Conservation (phyloP, 805 yeast genomes). For the Cyberlindnera maritima region DNA sequence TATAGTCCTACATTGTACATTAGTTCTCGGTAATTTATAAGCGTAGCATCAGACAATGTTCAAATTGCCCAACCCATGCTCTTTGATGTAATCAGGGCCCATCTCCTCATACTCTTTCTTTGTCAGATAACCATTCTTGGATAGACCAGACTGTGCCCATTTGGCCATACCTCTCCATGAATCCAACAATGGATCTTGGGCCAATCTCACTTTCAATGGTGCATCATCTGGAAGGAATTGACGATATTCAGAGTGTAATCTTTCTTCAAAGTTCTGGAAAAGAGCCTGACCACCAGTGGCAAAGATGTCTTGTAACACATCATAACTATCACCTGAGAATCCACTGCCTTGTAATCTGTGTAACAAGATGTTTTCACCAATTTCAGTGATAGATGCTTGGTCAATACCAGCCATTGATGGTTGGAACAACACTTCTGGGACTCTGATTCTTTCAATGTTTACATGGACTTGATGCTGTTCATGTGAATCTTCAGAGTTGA, state of each 20-base stretch:
- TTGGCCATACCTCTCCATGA: constrained; percentile 94
- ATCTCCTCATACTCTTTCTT: constrained; percentile 78
- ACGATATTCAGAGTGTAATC: constrained; percentile 69
- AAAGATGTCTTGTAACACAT: constrained; percentile 62
- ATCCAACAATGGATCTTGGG: constrained; percentile 69
- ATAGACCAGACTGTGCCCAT: constrained; percentile 57
- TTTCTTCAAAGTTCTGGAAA: constrained; percentile 60
- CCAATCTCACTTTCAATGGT: constrained; percentile 56
- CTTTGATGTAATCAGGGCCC: constrained; percentile 88
- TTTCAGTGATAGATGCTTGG: constrained; percentile 89
- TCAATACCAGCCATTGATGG: constrained; percentile 94
- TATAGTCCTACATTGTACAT: not conserved
- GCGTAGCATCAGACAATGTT: constrained; percentile 10
- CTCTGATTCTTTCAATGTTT: constrained; percentile 85
- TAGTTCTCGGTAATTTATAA: not conserved
- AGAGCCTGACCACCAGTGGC: constrained; percentile 83
- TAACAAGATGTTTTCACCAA: constrained; percentile 62
- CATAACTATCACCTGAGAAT: constrained; percentile 50
- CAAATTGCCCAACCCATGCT: constrained; percentile 73
- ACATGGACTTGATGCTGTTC: constrained; percentile 89
- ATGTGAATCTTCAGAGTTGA: constrained; percentile 75
- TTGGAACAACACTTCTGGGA: constrained; percentile 89
- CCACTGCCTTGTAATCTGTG: constrained; percentile 59
- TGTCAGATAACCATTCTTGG: constrained; percentile 50
- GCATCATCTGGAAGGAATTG: constrained; percentile 68